Evolutionary conservation across 805 yeast genomes (phyloP).

Genomic region (Lipomyces orientalis): DNA sequence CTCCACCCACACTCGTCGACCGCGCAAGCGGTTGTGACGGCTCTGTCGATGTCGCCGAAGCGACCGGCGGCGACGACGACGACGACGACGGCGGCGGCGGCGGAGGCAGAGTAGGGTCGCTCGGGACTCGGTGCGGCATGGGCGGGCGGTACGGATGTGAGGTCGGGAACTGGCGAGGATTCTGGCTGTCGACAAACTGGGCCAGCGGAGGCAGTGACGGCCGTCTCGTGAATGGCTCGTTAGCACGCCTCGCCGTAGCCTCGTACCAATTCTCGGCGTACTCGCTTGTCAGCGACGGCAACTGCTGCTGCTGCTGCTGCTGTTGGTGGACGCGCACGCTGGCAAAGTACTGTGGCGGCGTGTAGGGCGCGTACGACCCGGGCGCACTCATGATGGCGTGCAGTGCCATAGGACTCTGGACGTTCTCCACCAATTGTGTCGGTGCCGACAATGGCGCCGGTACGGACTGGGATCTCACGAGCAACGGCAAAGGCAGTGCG

Average conservation of each 20-base stretch:
- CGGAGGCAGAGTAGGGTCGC: background rate
- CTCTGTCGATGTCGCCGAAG: background rate
- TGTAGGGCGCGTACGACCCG: background rate
- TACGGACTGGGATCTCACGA: background rate
- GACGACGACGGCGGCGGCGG: background rate
- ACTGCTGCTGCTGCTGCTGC: background rate
- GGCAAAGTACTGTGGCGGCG: too few species aligned
- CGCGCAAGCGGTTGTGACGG: background rate
- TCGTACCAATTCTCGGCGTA: background rate
- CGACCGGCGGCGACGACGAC: background rate
- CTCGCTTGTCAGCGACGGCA: background rate
- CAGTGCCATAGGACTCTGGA: background rate
- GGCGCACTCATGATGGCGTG: background rate
- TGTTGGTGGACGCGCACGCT: background rate
- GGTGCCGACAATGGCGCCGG: background rate
- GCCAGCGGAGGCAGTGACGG: background rate
- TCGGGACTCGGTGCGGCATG: background rate
- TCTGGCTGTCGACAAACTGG: background rate
- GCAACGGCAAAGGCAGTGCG: background rate
- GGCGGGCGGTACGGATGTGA: background rate
- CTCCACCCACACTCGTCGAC: background rate
- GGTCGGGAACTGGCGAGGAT: background rate
- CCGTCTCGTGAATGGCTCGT: background rate
- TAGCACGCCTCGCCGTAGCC: background rate
- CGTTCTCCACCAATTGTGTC: background rate